Base-by-base conservation (phyloP, 371 early-diverging fungal species). In the Paraphysoderma sedebokerense region DNA sequence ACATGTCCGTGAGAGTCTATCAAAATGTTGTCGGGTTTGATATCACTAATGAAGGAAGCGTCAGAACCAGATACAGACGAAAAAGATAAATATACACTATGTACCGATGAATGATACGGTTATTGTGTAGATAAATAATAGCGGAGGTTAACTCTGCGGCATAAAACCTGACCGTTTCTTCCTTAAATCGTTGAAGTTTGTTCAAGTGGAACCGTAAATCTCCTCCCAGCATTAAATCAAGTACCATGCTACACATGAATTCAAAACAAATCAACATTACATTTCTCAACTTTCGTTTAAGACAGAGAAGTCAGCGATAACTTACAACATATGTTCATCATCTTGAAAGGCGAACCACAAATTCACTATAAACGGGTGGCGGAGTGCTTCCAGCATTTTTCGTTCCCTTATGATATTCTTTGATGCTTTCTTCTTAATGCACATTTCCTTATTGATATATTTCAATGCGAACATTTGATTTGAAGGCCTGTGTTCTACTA, bases 21-120 rank as follows among this genome's bases (percentile, higher is more conserved):
- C 22, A 97, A 59, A 3, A 93, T 76, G 63, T 93, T 92, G 56
- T 92, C 93, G 0, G 93, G 93, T 57, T 89, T 89, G 32, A 88
- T 50, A 63, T 93, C 92, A 39, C 91, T 72, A 57, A 38, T 68
- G n/a, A n/a, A n/a, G n/a, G n/a, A n/a, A n/a, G n/a, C n/a, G n/a
- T n/a, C n/a, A n/a, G n/a, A 15, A 15, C 35, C 15, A n/a, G 35
- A 34, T 34, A 27, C 19, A 24, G 4, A 29, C 29, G 33, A 29
- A 13, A 39, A 7, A 13, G 45, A 19, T 32, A 23, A 15, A 13
- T 5, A 23, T 24, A 19, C 26, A 27, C 29, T n/a, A 49, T n/a
- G 31, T 62, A 66, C 66, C 75, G 65, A 56, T 90, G 91, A 9
- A 87, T 79, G 28, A 90, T 81, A 5, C 68, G 63, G 33, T 72